Evolutionary conservation across 169 alveolate genomes (phyloP).

Genomic region (Blepharisma undulans): DNA sequence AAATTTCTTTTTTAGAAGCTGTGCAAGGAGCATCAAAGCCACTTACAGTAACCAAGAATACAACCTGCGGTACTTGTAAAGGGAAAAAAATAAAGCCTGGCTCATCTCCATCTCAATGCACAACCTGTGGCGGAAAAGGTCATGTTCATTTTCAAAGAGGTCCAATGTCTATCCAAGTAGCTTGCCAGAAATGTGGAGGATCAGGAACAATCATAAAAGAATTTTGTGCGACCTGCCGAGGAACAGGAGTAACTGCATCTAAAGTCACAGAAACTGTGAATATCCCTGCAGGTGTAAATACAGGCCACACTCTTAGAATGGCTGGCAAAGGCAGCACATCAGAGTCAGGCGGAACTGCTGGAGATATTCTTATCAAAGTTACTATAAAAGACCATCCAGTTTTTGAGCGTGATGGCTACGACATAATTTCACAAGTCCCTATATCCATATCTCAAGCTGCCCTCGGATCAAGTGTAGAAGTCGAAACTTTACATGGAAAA

Average conservation of each 20-base stretch:
- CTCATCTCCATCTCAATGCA: slow-evolving; percentile 48
- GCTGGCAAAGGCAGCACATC: slow-evolving; percentile 57
- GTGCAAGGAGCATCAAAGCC: slow-evolving; percentile 55
- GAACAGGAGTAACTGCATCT: slow-evolving; percentile 5
- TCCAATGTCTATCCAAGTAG: slow-evolving; percentile 55
- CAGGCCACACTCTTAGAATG: slow-evolving; percentile 53
- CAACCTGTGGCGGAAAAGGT: slow-evolving; percentile 65
- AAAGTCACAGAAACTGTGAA: slow-evolving; percentile 48
- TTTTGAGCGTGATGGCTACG: slow-evolving; percentile 61
- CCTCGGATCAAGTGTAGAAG: slow-evolving; percentile 49
- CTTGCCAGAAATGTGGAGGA: slow-evolving; percentile 59
- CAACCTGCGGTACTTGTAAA: slow-evolving; percentile 57
- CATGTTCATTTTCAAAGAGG: slow-evolving; percentile 53
- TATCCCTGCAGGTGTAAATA: slow-evolving; percentile 69
- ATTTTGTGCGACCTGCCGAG: slow-evolving; percentile 29
- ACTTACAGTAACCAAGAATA: slow-evolving; percentile 31
- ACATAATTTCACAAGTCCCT: slow-evolving; percentile 48
- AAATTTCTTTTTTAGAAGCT: slow-evolving; percentile 65
- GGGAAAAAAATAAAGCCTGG: slow-evolving; percentile 66
- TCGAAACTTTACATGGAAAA: slow-evolving; percentile 58
- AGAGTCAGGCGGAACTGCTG: slow-evolving; percentile 52
- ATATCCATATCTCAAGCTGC: slow-evolving; percentile 52
- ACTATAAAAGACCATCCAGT: slow-evolving; percentile 45
- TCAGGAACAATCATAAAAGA: slow-evolving; percentile 39
- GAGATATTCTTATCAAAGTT: slow-evolving; percentile 58